Conservation (phyloP, 352 stramenopile species). For the Globisporangium iwayamae region DNA sequence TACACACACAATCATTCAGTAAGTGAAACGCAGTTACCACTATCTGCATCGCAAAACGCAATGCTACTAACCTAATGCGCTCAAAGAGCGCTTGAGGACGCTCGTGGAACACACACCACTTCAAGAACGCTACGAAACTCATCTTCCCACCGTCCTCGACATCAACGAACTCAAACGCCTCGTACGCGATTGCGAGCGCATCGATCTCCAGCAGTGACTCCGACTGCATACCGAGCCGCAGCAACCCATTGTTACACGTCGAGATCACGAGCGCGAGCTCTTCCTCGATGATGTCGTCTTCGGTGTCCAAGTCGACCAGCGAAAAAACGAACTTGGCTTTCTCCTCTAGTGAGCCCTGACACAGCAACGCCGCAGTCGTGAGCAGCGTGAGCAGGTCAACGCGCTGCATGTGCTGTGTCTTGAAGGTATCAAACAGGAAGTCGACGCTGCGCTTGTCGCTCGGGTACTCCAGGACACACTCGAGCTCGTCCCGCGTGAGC, state of each 20-base stretch:
- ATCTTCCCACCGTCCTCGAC: slow-evolving; percentile 69
- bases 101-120: slow-evolving; percentile 67
- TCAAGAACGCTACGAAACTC: slow-evolving; percentile 54
- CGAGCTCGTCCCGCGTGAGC: slow-evolving; percentile 57
- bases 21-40: neutral
- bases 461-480: slow-evolving; percentile 57
- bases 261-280: slow-evolving; percentile 68
- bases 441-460: slow-evolving; percentile 23
- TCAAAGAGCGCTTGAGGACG: slow-evolving; percentile 52
- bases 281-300: slow-evolving; percentile 72
- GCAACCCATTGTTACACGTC: slow-evolving; percentile 41
- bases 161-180: slow-evolving; percentile 62
- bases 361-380: slow-evolving; percentile 33
- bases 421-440: slow-evolving; percentile 56
- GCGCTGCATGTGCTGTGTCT: slow-evolving; percentile 5
- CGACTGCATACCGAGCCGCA: slow-evolving; percentile 27
- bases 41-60: neutral
- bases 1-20: neutral
- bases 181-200: slow-evolving; percentile 51
- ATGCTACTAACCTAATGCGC: slow-evolving; percentile 32
- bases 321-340: slow-evolving; percentile 60
- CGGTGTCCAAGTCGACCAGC: slow-evolving; percentile 66
- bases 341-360: slow-evolving; percentile 43
- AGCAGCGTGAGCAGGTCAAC: slow-evolving; percentile 65
- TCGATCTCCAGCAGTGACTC: slow-evolving; percentile 36